Evolutionary conservation across 805 yeast genomes (phyloP).

Genomic region (Candida stauntonica): DNA sequence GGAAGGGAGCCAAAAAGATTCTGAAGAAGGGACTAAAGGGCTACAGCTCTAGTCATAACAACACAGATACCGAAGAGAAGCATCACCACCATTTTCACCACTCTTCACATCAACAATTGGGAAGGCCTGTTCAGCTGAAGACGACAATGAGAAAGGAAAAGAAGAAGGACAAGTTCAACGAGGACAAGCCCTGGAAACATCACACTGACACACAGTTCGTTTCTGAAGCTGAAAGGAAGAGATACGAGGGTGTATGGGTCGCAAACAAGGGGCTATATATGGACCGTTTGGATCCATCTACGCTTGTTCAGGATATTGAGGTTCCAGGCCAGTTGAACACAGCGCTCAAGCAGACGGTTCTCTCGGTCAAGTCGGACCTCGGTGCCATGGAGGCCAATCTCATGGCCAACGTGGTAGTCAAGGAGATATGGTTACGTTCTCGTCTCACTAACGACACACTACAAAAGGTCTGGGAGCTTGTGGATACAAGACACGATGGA

Average conservation of each 20-base stretch:
- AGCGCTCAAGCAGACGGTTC: conserved; percentile 26
- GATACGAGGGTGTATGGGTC: conserved; percentile 94
- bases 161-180: conserved; percentile 52
- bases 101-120: not conserved
- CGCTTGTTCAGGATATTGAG: conserved; percentile 14
- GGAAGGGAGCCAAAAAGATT: conserved; percentile 24
- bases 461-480: conserved; percentile 64
- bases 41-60: no score
- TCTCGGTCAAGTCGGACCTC: conserved; percentile 24
- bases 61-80: not conserved
- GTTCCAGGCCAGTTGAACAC: conserved; percentile 23
- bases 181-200: conserved; percentile 91
- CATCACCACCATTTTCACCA: not conserved
- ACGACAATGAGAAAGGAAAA: conserved; percentile 27
- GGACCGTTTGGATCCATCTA: conserved; percentile 25
- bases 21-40: no score
- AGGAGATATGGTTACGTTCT: conserved; percentile 78
- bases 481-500: conserved; percentile 65
- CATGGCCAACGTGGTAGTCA: conserved; percentile 48
- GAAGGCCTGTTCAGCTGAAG: conserved; percentile 22
- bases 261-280: conserved; percentile 72
- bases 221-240: conserved; percentile 67
- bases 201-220: conserved; percentile 55
- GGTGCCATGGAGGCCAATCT: conserved; percentile 23
- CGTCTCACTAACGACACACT: conserved; percentile 60